Conservation (phyloP, 305 asterid species). For the Fraxinus platypoda region DNA sequence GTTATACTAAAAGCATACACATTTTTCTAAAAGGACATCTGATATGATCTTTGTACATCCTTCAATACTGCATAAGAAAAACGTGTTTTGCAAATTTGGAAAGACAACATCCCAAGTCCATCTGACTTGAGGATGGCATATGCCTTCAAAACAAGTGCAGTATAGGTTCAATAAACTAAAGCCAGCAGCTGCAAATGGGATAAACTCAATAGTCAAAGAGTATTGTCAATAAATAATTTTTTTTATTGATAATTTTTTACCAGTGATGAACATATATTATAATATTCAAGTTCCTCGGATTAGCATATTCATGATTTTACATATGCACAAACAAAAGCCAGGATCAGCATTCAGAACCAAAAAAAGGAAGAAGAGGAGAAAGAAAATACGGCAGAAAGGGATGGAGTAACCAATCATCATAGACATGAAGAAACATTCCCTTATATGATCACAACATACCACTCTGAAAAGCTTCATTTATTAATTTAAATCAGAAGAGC, state of each 20-base stretch:
- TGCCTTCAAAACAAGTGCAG: neutral
- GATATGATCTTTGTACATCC: neutral
- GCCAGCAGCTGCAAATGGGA: neutral
- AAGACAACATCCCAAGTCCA: neutral
- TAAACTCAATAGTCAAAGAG: neutral
- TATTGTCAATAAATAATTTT: neutral
- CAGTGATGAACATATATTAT: neutral
- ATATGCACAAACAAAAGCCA: neutral
- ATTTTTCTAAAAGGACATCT: neutral
- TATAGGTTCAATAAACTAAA: neutral
- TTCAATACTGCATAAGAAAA: neutral
- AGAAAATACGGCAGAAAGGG: neutral
- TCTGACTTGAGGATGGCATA: neutral
- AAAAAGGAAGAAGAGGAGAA: neutral
- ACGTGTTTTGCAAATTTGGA: neutral
- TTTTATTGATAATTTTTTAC: neutral
- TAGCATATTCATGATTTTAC: neutral
- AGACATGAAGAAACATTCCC: neutral
- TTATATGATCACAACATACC: slow-evolving; percentile 2
- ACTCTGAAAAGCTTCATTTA: neutral
- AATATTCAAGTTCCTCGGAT: neutral
- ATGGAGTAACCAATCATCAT: neutral
- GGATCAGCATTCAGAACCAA: neutral
- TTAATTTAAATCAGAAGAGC: neutral
- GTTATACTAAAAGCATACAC: neutral